phyloP scores from a whole-genome alignment of 768 basidiomycete genomes.

The Mycena indigotica region DNA sequence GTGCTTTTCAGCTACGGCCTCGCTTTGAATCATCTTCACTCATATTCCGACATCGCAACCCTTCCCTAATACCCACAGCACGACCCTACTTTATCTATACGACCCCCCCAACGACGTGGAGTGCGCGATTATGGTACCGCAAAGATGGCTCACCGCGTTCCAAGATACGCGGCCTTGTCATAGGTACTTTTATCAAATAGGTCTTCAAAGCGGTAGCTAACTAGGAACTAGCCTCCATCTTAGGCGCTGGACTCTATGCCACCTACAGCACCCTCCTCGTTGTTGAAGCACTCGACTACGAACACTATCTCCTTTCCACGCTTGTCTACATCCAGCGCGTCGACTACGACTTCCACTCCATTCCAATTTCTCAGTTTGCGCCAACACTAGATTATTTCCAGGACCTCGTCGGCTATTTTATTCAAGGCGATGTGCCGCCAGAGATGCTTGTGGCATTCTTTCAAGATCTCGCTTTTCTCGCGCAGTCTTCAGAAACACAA shows the following conservation, averaged over 20 bases:
- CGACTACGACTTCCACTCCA: slow-evolving; percentile 18
- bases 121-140: slow-evolving; percentile 17
- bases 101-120: slow-evolving; percentile 5
- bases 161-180: slow-evolving; percentile 20
- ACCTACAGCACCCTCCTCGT: slow-evolving; percentile 17
- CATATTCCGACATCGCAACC: background rate
- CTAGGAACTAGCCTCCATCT: slow-evolving; percentile 1
- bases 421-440: background rate
- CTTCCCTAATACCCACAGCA: background rate
- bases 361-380: background rate
- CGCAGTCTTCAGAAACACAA: background rate
- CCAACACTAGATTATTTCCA: slow-evolving; percentile 13
- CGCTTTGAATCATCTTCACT: background rate
- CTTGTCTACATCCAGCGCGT: slow-evolving; percentile 24
- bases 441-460: slow-evolving; percentile 14
- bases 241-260: slow-evolving; percentile 6
- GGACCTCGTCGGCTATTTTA: slow-evolving; percentile 16
- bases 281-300: slow-evolving; percentile 23
- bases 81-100: background rate
- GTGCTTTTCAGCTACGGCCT: background rate
- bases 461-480: background rate
- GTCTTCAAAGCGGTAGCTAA: background rate
- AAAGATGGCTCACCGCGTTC: slow-evolving; percentile 15
- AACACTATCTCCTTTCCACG: slow-evolving; percentile 19
- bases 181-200: slow-evolving; percentile 1